Conservation (phyloP, 805 yeast genomes). For the Lipomyces spencermartinsiae region DNA sequence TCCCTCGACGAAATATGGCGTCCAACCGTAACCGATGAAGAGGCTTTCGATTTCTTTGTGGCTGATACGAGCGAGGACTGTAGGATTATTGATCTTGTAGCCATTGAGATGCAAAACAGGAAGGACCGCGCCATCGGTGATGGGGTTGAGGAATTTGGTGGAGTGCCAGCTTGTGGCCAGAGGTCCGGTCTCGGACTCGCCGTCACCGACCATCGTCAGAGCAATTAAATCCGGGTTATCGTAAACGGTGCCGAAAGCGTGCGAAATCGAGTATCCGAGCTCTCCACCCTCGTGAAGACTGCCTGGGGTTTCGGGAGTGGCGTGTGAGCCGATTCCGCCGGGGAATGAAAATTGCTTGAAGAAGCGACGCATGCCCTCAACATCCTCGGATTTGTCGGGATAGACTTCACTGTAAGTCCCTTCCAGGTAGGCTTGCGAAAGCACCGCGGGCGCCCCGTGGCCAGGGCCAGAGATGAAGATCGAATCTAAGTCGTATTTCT, state of each 20-base stretch:
- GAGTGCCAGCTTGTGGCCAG: slow-evolving; percentile 14
- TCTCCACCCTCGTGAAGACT: slow-evolving; percentile 16
- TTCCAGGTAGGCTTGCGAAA: slow-evolving; percentile 14
- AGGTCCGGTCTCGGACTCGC: slow-evolving; percentile 19
- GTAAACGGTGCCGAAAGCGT: slow-evolving; percentile 15
- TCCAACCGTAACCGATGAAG: slow-evolving; percentile 15
- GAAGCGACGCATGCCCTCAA: slow-evolving; percentile 14
- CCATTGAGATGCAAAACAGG: slow-evolving; percentile 17
- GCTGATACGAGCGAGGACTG: slow-evolving; percentile 10
- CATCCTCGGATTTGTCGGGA: slow-evolving; percentile 12
- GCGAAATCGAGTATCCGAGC: slow-evolving; percentile 16
- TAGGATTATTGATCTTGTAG: slow-evolving; percentile 14
- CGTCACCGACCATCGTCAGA: slow-evolving; percentile 15
- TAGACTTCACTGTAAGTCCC: slow-evolving; percentile 14
- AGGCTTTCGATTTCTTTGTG: slow-evolving; percentile 13
- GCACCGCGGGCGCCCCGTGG: slow-evolving; percentile 19
- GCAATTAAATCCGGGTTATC: slow-evolving; percentile 12
- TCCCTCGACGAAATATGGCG: slow-evolving; percentile 15
- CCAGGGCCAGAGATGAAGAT: slow-evolving; percentile 13
- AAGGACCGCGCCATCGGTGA: slow-evolving; percentile 15
- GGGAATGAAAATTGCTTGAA: slow-evolving; percentile 16
- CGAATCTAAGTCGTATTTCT: slow-evolving; percentile 13
- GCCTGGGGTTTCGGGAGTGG: slow-evolving; percentile 18
- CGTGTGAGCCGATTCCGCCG: slow-evolving; percentile 16
- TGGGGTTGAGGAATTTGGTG: slow-evolving; percentile 15